These are phyloP conservation scores for Daldinia sp. DNA, from an alignment of 2,329 filamentous ascomycete genomes.

Conservation along the genomic window DNA sequence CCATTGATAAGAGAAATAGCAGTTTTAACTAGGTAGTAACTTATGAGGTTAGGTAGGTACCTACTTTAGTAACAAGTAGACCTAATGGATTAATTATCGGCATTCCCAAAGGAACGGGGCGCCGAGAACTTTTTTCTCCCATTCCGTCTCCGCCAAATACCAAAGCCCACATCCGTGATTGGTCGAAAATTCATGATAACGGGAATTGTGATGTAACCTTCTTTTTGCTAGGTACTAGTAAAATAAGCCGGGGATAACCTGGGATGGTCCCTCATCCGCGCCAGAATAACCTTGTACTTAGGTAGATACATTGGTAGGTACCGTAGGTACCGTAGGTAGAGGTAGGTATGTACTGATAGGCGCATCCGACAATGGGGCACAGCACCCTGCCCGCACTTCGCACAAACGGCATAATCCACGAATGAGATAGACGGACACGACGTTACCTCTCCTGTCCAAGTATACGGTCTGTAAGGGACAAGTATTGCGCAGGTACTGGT, in stretches of 20 bases:
- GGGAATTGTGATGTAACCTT: constrained; percentile 32
- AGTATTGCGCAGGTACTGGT: constrained; percentile 10
- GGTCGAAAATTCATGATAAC: constrained; percentile 37
- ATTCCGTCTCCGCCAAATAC: constrained; percentile 17
- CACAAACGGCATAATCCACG: constrained; percentile 8
- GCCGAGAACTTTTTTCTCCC: constrained; percentile 11
- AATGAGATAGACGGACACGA: constrained; percentile 24
- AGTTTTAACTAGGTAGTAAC: not conserved
- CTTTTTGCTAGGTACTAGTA: constrained; percentile 19
- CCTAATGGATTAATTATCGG: constrained; percentile 1
- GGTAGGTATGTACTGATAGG: constrained; percentile 33
- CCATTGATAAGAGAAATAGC: constrained; percentile 5
- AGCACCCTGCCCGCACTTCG: constrained; percentile 5
- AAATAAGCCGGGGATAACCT: constrained; percentile 28
- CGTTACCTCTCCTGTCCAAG: constrained; percentile 24
- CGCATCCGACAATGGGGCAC: constrained; percentile 17
- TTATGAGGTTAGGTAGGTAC: not conserved
- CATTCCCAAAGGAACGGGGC: constrained; percentile 26
- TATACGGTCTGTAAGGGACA: constrained; percentile 1
- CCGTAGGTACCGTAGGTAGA: no score
- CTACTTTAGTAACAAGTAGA: not conserved
- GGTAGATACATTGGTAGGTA: no score
- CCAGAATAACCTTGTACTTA: not conserved
- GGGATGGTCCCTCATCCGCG: constrained; percentile 10
- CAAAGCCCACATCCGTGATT: constrained; percentile 20